phyloP scores from a whole-genome alignment of 176 grass and related monocot species.

The Musa troglodytarum region DNA sequence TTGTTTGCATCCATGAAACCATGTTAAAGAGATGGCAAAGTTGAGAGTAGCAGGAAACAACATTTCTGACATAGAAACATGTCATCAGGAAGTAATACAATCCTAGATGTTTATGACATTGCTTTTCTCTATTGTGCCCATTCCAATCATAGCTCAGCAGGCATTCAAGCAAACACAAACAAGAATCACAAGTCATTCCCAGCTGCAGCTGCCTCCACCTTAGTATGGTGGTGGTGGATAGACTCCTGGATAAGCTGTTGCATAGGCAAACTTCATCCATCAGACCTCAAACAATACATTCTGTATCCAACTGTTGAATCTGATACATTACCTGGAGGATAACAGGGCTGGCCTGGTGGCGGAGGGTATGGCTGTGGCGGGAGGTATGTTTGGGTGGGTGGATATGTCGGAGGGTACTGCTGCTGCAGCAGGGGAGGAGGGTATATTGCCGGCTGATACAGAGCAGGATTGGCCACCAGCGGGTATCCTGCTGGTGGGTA shows the following conservation, averaged over 20 bases:
- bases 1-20: too few relatives aligned
- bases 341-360: neutral
- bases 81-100: too few relatives aligned
- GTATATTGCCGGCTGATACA: neutral
- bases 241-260: conserved; percentile 3
- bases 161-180: too few relatives aligned
- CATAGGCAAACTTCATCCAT: neutral
- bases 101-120: too few relatives aligned
- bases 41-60: too few relatives aligned
- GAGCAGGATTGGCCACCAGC: neutral
- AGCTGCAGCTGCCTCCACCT: neutral
- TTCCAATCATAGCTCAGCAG: too few relatives aligned
- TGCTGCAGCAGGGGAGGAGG: neutral
- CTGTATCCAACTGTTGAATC: neutral
- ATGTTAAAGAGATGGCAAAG: too few relatives aligned
- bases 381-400: neutral
- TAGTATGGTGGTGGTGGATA: conserved; percentile 12
- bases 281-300: neutral
- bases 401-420: conserved; percentile 1
- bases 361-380: neutral
- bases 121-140: too few relatives aligned
- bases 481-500: neutral
- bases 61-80: too few relatives aligned
- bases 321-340: neutral
- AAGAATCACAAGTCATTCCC: neutral